Evolutionary conservation across 2,329 filamentous ascomycete genomes (phyloP), one percentile per base, ranked within the genome.

Genomic region (Alternaria triticina): DNA sequence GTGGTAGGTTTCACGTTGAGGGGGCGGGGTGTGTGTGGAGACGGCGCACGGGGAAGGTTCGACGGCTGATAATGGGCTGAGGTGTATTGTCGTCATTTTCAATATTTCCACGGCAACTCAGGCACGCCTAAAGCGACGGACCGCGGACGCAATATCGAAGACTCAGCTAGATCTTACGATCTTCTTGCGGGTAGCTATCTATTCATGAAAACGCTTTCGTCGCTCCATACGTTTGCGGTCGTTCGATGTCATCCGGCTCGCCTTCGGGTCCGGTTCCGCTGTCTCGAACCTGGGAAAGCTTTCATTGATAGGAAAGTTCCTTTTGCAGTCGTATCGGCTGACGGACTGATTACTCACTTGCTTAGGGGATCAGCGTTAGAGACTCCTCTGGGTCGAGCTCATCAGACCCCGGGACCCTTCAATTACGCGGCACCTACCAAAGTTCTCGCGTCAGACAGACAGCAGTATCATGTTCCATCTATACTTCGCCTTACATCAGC

Each of bases 1-100:
- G 59, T 62, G 22, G 20, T 45, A 50, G 47, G 64, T 67, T 67
- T 67, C 61, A 57, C 27, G 45, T 59, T 47, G 58, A 61, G 51
- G 57, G 54, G 51, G 46, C 56, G 54, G 44, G 30, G 54, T 43
- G 27, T 27, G 49, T 47, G 49, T 57, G 28, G 43, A 25, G 40
- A 43, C 33, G 33, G 12, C 25, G 44, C 17, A 54, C 30, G 44
- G 23, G 44, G 50, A 59, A 62, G 60, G 60, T 62, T 59, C 23
- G 50, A 50, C 49, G 56, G 20, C 25, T 51, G 45, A 23, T 57
- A 25, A 44, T 46, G 54, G 43, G 54, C 54, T 27, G 43, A 40
- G 25, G 55, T 36, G 27, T 36, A 23, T 56, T 57, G 54, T 30
- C 57, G 58, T 57, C 52, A 45, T 57, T 44, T 17, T 40, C 33